Evolutionary conservation across 768 basidiomycete species (phyloP), one percentile per base, ranked within the genome.

Genomic region (Pisolithus sp.): DNA sequence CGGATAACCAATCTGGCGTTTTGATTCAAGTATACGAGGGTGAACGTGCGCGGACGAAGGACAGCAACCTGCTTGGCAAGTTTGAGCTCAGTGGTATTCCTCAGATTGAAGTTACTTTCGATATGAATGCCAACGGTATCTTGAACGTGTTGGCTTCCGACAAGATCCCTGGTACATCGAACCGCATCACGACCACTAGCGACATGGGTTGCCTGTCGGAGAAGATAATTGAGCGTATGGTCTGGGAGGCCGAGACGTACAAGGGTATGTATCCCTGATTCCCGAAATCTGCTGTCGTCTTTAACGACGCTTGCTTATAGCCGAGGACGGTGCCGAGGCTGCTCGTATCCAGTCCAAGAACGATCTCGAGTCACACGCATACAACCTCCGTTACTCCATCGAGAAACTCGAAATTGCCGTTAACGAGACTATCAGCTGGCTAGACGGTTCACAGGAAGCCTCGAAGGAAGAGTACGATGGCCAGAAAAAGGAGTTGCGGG

Each of bases 21-120:
- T 49, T 38, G 13, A 43, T 50, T 38, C 47, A 13, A 55, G 83
- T 82, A 42, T 96, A 95, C 76, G 93, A 96, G 80, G 93, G 93
- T 69, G 93, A 96, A 76, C 90, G 93, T 60, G 94, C 92, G 26
- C 92, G 93, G 67, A 95, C 93, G 79, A 88, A 90, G 93, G 34
- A 34, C 13, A 13, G 15, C 12, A 34, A 34, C 5, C 5, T 34
- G 13, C 34, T 34, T 13, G 34, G 93, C 65, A 93, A 95, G 74
- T 95, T 96, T 74, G 93, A 96, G 78, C 89, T 96, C 23, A 42
- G 38, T 18, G 48, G 48, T 41, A 51, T 43, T 36, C 42, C 89
- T 59, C 88, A 90, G 68, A 87, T 92, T 53, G 85, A 88, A 65
- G 31, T 46, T 18, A 34, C 50, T 20, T 48, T 51, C 45, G 40